Conservation (phyloP, 208 protist genomes). For the Angomonas ambiguus region DNA sequence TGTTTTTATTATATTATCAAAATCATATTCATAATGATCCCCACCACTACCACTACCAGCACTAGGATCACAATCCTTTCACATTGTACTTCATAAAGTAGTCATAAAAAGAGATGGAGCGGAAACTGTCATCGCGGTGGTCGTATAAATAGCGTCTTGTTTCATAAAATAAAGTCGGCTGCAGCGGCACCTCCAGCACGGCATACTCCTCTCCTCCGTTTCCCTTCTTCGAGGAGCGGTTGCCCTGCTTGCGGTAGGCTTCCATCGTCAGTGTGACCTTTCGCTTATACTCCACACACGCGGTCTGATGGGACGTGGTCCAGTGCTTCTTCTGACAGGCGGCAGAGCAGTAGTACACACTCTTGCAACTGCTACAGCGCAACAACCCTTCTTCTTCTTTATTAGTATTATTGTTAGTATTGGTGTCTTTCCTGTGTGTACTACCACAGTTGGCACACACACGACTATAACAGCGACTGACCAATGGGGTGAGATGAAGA, state of each 20-base stretch:
- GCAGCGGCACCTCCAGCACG: slow-evolving; percentile 36
- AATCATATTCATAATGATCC: too few species aligned
- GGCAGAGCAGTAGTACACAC: slow-evolving; percentile 71
- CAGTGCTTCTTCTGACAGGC: slow-evolving; percentile 72
- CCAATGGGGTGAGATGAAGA: slow-evolving; percentile 61
- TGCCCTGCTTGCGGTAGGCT: slow-evolving; percentile 52
- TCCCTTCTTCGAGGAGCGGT: slow-evolving; percentile 16
- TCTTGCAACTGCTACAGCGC: slow-evolving; percentile 77
- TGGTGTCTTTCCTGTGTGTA: not conserved
- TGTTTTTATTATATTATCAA: not conserved
- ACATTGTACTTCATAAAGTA: slow-evolving; percentile 62
- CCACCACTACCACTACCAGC: too few species aligned
- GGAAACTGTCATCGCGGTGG: slow-evolving; percentile 34
- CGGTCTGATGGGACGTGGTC: slow-evolving; percentile 39
- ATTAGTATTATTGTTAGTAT: slow-evolving; percentile 5
- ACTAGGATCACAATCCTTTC: slow-evolving; percentile 11
- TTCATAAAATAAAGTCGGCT: slow-evolving; percentile 40
- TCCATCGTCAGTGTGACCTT: slow-evolving; percentile 27
- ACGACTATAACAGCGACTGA: slow-evolving; percentile 43
- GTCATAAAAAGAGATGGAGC: slow-evolving; percentile 36
- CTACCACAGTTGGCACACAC: slow-evolving; percentile 55
- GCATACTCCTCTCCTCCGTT: slow-evolving; percentile 21
- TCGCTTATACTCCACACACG: slow-evolving; percentile 62
- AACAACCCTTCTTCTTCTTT: slow-evolving; percentile 26
- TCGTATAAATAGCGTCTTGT: slow-evolving; percentile 48